Percentiles rank a stretch among this genome's conserved stretches.
phyloP scores from a whole-genome alignment of 2,329 filamentous ascomycete genomes.

The Sclerotinia spermophila region DNA sequence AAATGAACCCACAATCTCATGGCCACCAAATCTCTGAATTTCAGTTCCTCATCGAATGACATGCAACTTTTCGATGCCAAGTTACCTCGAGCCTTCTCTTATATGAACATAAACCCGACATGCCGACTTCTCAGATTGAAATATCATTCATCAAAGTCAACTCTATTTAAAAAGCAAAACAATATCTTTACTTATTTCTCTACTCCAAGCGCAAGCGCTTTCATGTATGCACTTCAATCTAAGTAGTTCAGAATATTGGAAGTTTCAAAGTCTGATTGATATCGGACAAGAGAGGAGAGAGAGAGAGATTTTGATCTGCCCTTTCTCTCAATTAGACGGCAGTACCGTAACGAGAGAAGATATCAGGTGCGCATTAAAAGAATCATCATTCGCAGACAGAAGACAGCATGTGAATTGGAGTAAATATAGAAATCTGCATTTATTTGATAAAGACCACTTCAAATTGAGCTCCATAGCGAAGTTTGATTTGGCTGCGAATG shows the following conservation, averaged over 20 bases:
- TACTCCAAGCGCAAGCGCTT: not conserved
- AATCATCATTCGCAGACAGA: not conserved
- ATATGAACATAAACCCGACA: not conserved
- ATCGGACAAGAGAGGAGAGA: not conserved
- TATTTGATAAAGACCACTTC: too few relatives aligned
- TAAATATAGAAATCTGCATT: not conserved
- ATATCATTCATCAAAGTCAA: not conserved
- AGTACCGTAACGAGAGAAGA: not conserved
- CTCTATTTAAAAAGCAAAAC: not conserved
- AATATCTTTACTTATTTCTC: not conserved
- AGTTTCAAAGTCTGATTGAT: fast-evolving
- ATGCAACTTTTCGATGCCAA: not conserved
- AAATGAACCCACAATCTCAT: not conserved
- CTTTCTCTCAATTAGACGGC: not conserved
- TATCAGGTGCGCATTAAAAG: not conserved
- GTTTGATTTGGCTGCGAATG: too few relatives aligned
- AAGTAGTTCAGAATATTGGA: not conserved
- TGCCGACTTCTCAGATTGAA: not conserved
- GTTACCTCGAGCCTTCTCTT: not conserved
- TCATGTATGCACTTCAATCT: not conserved
- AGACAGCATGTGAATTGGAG: not conserved
- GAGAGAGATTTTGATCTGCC: not conserved
- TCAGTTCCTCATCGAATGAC: not conserved
- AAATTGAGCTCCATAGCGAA: too few relatives aligned
- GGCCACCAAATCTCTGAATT: not conserved